These are phyloP conservation scores for Colletotrichum brevisporum DNA, from an alignment of 2,329 filamentous ascomycete species.

Conservation along the genomic window DNA sequence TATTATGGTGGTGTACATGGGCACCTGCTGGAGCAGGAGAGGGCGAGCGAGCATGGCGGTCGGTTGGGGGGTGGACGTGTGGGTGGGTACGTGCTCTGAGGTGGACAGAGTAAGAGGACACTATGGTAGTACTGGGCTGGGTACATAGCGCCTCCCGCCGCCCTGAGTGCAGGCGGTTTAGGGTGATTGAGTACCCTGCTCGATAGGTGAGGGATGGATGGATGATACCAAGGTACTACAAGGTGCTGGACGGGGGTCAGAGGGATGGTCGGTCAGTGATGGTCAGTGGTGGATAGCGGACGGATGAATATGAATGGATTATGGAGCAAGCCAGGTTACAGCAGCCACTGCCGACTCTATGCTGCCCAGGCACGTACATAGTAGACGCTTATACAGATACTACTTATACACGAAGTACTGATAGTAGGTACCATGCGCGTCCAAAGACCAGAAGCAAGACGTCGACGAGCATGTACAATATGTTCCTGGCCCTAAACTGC, in stretches of 20 bases:
- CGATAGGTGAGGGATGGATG: neutral
- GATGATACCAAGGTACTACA: too few species aligned
- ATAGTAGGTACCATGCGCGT: neutral
- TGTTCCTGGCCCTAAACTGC: conserved; percentile 8
- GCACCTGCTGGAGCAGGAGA: neutral
- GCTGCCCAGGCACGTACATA: neutral
- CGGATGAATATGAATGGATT: conserved; percentile 19
- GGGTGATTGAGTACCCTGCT: conserved; percentile 24
- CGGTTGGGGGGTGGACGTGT: neutral
- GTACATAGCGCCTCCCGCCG: too few species aligned
- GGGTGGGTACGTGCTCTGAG: too few species aligned
- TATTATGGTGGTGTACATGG: neutral
- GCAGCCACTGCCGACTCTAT: conserved; percentile 12
- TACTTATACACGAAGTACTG: too few species aligned
- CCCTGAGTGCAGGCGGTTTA: neutral
- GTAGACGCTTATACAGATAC: too few species aligned
- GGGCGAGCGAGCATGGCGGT: conserved; percentile 14
- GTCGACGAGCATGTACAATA: neutral
- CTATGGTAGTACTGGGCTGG: too few species aligned
- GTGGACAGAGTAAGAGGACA: too few species aligned
- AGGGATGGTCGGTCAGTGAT: conserved; percentile 13
- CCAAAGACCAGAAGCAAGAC: conserved; percentile 13
- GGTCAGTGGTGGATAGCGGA: conserved; percentile 1
- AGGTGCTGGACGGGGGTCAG: conserved; percentile 5
- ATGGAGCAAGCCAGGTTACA: conserved; percentile 32